These are phyloP conservation scores for Baorangia bicolor DNA, from an alignment of 768 basidiomycete genomes.

Conservation along the genomic window DNA sequence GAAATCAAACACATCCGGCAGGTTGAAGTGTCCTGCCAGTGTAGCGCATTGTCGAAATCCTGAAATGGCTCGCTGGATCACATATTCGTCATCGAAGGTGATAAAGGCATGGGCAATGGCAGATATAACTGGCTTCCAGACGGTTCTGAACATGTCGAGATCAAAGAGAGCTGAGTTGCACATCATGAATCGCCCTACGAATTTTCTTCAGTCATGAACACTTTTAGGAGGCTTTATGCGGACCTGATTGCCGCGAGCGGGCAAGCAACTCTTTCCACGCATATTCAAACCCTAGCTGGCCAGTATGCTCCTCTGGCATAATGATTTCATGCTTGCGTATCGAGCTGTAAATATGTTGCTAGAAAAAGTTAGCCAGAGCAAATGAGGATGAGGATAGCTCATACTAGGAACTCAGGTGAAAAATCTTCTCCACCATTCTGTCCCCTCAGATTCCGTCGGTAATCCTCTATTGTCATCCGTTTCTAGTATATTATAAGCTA, in stretches of 20 bases:
- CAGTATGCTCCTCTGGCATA: conserved; percentile 97
- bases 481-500: conserved; percentile 50
- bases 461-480: conserved; percentile 96
- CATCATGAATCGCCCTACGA: conserved; percentile 53
- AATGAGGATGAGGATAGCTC: conserved; percentile 17
- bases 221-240: conserved; percentile 18
- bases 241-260: conserved; percentile 79
- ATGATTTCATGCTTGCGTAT: conserved; percentile 94
- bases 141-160: conserved; percentile 88
- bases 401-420: conserved; percentile 78
- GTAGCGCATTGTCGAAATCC: conserved; percentile 98
- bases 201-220: conserved; percentile 37
- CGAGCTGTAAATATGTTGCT: conserved; percentile 92
- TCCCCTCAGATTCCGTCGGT: conserved; percentile 86
- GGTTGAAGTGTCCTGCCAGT: conserved; percentile 80
- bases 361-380: conserved; percentile 11
- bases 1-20: conserved; percentile 96
- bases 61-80: conserved; percentile 90
- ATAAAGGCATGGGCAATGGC: conserved; percentile 95
- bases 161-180: conserved; percentile 84
- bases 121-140: conserved; percentile 93
- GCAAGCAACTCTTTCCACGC: conserved; percentile 96
- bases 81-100: conserved; percentile 94
- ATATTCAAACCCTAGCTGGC: conserved; percentile 95
- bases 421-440: conserved; percentile 88